Base-by-base conservation (phyloP, 768 basidiomycete genomes). In the Crucibulum laeve region DNA sequence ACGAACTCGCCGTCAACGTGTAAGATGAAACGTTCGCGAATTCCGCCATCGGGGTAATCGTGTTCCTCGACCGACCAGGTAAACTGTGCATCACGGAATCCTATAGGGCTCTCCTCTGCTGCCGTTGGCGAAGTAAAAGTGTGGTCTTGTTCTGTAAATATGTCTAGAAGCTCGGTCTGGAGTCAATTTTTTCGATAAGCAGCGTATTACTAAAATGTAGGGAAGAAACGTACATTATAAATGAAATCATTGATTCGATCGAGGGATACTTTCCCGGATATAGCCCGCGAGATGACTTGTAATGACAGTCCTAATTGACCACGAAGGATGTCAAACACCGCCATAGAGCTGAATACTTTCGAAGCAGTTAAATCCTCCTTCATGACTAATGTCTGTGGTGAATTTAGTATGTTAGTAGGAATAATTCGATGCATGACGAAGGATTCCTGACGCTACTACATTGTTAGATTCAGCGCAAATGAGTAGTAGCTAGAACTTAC, bases 281-380 rank as follows among this genome's bases (percentile, higher is more conserved):
- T 8, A 10, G 13, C 13, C 13, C 24, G 18, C 13, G 7, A 40
- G n/a, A 10, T 13, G 14, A 40, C 13, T 40, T 18, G 11, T 13
- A 38, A 18, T 3, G 25, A 13, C 18, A 56, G 25, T 57, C 44
- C 13, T 47, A 80, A 57, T 42, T 76, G 74, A 6, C 67, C 66
- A 17, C 76, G 71, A 30, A 87, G 58, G 48, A 80, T 64, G 43
- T 80, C 75, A 52, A 86, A 85, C 21, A 84, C 79, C 45, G 71
- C 55, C 63, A 78, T 72, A 38, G 14, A n/a, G 3, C 14, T n/a
- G 19, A 37, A 37, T 10, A 37, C 18, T 21, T 14, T 19, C 10
- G 35, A 37, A n/a, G 35, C 35, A n/a, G n/a, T 37, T 10, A 18
- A 37, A 10, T 10, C 15, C 2, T 32, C 2, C 15, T 11, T 15